Conservation (phyloP, 2,329 filamentous ascomycete species). For the Bipolaris cookei region DNA sequence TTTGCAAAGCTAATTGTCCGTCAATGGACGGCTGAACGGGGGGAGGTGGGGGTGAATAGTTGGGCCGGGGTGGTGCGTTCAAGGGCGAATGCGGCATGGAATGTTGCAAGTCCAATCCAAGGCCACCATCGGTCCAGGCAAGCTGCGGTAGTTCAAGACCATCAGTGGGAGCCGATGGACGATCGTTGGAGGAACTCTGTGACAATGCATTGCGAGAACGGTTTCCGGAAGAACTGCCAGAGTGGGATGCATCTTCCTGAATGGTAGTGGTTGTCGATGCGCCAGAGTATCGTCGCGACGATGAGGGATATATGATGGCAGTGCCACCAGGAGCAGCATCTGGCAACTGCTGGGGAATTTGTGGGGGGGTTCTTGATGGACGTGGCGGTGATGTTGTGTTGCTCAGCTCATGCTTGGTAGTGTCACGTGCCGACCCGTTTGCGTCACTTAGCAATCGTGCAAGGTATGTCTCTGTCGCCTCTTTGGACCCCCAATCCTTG, state of each 20-base stretch:
- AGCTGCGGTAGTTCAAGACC: slow-evolving; percentile 47
- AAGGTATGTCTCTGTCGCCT: slow-evolving; percentile 62
- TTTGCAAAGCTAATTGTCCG: slow-evolving; percentile 15
- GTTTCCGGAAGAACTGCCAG: slow-evolving; percentile 41
- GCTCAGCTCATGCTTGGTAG: slow-evolving; percentile 18
- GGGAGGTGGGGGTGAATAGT: slow-evolving; percentile 57
- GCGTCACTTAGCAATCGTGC: slow-evolving; percentile 54
- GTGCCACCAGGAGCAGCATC: slow-evolving; percentile 41
- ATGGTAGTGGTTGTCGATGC: slow-evolving; percentile 43
- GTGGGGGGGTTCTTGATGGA: slow-evolving; percentile 27
- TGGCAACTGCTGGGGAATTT: slow-evolving; percentile 32
- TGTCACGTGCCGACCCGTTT: slow-evolving; percentile 36
- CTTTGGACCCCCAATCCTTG: slow-evolving; percentile 61
- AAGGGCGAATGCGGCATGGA: slow-evolving; percentile 37
- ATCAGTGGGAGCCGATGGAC: slow-evolving; percentile 31
- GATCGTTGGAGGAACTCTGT: slow-evolving; percentile 45
- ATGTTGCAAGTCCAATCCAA: slow-evolving; percentile 54
- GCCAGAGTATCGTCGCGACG: slow-evolving; percentile 44
- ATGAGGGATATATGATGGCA: slow-evolving; percentile 47
- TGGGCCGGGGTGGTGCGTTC: slow-evolving; percentile 50
- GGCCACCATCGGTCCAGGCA: slow-evolving; percentile 45
- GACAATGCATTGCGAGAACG: slow-evolving; percentile 41
- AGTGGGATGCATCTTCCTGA: slow-evolving; percentile 41
- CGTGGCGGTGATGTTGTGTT: slow-evolving; percentile 15
- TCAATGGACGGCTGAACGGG: slow-evolving; percentile 29